phyloP scores from a whole-genome alignment of 2,329 filamentous ascomycete species.

The Neocatenulostroma microsporum region DNA sequence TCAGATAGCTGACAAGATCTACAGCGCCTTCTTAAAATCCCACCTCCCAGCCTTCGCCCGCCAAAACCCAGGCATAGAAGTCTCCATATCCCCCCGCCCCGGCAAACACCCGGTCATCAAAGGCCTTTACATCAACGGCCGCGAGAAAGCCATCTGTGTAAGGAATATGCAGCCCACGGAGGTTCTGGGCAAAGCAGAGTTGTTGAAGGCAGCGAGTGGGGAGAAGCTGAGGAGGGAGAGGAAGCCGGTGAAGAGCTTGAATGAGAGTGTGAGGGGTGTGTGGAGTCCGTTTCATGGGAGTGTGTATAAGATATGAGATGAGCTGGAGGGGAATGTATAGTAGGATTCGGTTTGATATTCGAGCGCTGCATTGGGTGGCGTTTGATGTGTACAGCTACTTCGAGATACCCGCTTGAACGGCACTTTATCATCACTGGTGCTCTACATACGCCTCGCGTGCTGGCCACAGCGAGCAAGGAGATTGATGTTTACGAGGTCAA shows the following conservation, averaged over 20 bases:
- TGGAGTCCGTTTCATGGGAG: slow-evolving; percentile 57
- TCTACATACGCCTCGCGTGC: too few species aligned
- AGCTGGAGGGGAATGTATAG: not conserved
- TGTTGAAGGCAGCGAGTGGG: slow-evolving; percentile 66
- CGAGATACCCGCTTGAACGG: too few species aligned
- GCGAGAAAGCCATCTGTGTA: slow-evolving; percentile 78
- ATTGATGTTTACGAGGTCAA: too few species aligned
- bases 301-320: slow-evolving; percentile 42
- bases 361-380: not conserved
- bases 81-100: slow-evolving; percentile 84
- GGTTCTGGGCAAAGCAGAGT: slow-evolving; percentile 69
- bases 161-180: slow-evolving; percentile 74
- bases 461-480: too few species aligned
- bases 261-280: slow-evolving; percentile 58
- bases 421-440: too few species aligned
- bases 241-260: slow-evolving; percentile 54
- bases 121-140: slow-evolving; percentile 88
- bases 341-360: not conserved
- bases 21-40: slow-evolving; percentile 71
- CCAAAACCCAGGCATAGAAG: slow-evolving; percentile 79
- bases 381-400: too few species aligned
- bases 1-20: slow-evolving; percentile 4
- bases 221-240: slow-evolving; percentile 58
- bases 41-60: slow-evolving; percentile 69
- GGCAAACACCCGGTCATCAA: slow-evolving; percentile 80